Evolutionary conservation across 2,329 filamentous ascomycete genomes (phyloP).

Genomic region (Paecilomyces niveus): DNA sequence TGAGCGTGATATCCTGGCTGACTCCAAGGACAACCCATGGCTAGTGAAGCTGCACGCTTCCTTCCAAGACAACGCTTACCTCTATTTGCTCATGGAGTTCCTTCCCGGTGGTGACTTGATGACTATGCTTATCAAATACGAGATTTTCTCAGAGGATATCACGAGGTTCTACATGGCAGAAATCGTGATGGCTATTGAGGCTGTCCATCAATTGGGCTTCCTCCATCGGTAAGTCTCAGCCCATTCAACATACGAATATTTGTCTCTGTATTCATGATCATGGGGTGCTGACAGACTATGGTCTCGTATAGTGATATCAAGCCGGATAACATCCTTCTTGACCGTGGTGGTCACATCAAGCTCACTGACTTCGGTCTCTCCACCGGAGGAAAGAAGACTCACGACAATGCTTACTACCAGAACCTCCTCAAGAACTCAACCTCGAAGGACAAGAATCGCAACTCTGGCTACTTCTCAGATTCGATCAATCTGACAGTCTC

Average conservation of each 20-base stretch:
- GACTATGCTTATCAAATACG: slow-evolving; percentile 99
- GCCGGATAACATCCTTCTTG: slow-evolving; percentile 94
- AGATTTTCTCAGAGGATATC: slow-evolving; percentile 98
- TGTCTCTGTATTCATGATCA: background rate
- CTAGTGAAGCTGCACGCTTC: slow-evolving; percentile 97
- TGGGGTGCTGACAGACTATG: background rate
- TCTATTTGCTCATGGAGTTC: slow-evolving; percentile 99
- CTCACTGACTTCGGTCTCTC: slow-evolving; percentile 96
- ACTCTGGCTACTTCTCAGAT: slow-evolving; percentile 83
- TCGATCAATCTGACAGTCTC: slow-evolving; percentile 98
- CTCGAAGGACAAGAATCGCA: slow-evolving; percentile 68
- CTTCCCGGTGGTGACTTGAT: slow-evolving; percentile 95
- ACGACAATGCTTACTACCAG: slow-evolving; percentile 98
- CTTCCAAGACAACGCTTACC: slow-evolving; percentile 91
- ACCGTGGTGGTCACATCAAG: slow-evolving; percentile 94
- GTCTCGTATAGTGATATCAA: slow-evolving; percentile 74
- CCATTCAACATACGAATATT: background rate
- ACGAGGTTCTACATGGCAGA: slow-evolving; percentile 99
- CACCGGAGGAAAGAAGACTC: slow-evolving; percentile 94
- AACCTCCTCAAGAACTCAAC: slow-evolving; percentile 79
- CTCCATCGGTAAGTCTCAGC: slow-evolving; percentile 76
- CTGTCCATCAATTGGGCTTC: slow-evolving; percentile 94
- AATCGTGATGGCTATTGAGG: slow-evolving; percentile 95
- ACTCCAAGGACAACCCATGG: slow-evolving; percentile 96
- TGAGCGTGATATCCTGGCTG: slow-evolving; percentile 93